Percentiles rank a stretch among this genome's conserved stretches.
Evolutionary conservation across 495 filamentous ascomycete species (phyloP).

Genomic region (Podospora pseudocomata): DNA sequence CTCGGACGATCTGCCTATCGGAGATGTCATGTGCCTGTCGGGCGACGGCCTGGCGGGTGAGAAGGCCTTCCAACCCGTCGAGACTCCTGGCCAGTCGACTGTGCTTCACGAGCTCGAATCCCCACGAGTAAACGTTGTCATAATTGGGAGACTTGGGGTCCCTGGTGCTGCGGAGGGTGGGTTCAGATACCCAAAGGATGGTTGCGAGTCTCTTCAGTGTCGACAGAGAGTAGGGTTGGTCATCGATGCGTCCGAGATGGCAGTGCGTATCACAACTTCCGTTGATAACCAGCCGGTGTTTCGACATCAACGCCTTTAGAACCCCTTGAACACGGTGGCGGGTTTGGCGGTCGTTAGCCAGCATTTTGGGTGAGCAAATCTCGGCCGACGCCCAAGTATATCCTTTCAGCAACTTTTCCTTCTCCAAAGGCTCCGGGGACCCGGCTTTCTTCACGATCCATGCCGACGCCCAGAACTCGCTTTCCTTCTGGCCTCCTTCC

Average conservation of each 20-base stretch:
- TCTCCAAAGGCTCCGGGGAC: slow-evolving; percentile 24
- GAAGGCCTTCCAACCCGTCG: background rate
- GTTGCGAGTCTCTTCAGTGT: slow-evolving; percentile 30
- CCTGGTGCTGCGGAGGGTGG: slow-evolving; percentile 30
- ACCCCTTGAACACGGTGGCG: slow-evolving; percentile 18
- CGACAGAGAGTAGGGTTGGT: slow-evolving; percentile 21
- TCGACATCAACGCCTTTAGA: slow-evolving; percentile 15
- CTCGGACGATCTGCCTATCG: slow-evolving; percentile 13
- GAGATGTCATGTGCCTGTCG: slow-evolving; percentile 3
- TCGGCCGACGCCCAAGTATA: slow-evolving; percentile 32
- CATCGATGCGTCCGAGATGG: slow-evolving; percentile 32
- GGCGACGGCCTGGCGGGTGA: background rate
- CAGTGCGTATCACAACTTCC: slow-evolving; percentile 34
- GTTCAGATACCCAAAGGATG: slow-evolving; percentile 32
- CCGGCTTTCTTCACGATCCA: slow-evolving; percentile 38
- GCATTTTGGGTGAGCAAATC: slow-evolving; percentile 31
- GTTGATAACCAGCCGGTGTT: slow-evolving; percentile 28
- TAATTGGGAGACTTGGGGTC: slow-evolving; percentile 33
- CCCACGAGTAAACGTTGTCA: slow-evolving; percentile 33
- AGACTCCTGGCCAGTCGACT: slow-evolving; percentile 27
- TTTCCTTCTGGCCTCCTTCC: slow-evolving; percentile 14
- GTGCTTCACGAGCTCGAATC: slow-evolving; percentile 22
- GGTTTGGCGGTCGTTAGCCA: slow-evolving; percentile 16
- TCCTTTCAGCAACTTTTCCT: slow-evolving; percentile 15
- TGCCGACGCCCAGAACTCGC: slow-evolving; percentile 26